Base-by-base conservation (phyloP, 768 basidiomycete species). In the Hericium alpestre region DNA sequence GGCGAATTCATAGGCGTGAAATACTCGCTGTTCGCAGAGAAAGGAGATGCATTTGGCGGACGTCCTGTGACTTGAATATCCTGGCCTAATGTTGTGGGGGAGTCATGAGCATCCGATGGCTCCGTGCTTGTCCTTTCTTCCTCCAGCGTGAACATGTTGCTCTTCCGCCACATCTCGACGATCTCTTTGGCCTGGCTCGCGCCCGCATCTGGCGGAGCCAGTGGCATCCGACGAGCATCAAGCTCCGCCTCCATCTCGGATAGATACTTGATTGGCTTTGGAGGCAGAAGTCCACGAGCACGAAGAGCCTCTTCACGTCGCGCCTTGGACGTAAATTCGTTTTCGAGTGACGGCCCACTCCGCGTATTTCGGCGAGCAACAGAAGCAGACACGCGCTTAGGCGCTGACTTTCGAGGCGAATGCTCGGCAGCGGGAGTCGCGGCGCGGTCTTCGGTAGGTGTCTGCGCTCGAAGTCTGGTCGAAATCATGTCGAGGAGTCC, bases 221-320 rank as follows among this genome's bases (percentile, higher is more conserved):
- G 37, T 0, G 40, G 52, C 23, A 51, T 56, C 40, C 58, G 52
- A 5, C 59, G 59, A 11, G 54, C 47, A 53, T 62, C 59, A 48
- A 18, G 39, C 1, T 56, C 59, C 25, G 61, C 59, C 55, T 62
- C 61, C 10, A 62, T 37, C 18, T 59, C 57, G 1, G 61, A 62
- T 11, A 62, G 48, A 41, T 55, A 37, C 25, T 27, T 37, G 43
- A 51, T 5, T 2, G n/a, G 43, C 20, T n/a, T 20, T n/a, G 43
- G 43, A 46, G 61, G 61, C 4, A 60, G 56, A n/a, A 62, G 52
- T 37, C 61, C 61, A 15, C 56, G 54, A 16, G 59, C 48, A 25
- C 61, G 61, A 6, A 62, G 49, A 1, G 61, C 61, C 13, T 60
- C 54, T 37, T 56, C 56, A 6, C 61, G 59, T 22, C 61, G 61